A percentile compares a stretch with the other conserved stretches of the same genome.
Conservation (phyloP, 2,329 filamentous ascomycete species). For the Dryadomyces quercus-mongolicae region DNA sequence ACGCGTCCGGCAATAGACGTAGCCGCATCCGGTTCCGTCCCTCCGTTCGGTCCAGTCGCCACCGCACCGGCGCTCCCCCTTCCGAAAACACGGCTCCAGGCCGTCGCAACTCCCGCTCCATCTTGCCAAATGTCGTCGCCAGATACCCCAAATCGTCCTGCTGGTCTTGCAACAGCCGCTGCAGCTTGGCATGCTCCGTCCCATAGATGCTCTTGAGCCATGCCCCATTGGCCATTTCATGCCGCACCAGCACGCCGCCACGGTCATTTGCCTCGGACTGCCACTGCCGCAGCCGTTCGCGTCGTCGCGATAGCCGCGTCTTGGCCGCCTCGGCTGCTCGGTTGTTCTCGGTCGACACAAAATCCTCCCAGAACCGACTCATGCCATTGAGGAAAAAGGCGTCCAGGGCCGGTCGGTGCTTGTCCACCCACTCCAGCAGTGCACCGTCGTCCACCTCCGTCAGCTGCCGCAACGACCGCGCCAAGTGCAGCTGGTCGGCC, state of each 20-base stretch:
- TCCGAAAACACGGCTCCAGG: slow-evolving; percentile 73
- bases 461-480: slow-evolving; percentile 68
- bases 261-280: slow-evolving; percentile 53
- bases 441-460: slow-evolving; percentile 81
- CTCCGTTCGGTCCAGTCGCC: slow-evolving; percentile 92
- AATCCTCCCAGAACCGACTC: slow-evolving; percentile 77
- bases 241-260: slow-evolving; percentile 64
- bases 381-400: slow-evolving; percentile 70
- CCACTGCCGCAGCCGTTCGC: slow-evolving; percentile 75
- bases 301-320: slow-evolving; percentile 58
- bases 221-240: slow-evolving; percentile 74
- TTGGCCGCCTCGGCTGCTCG: slow-evolving; percentile 66
- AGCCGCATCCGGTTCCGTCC: slow-evolving; percentile 91
- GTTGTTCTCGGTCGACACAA: slow-evolving; percentile 70
- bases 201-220: slow-evolving; percentile 96
- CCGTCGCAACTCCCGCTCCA: slow-evolving; percentile 65
- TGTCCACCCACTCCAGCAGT: slow-evolving; percentile 80
- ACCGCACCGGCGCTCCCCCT: slow-evolving; percentile 40
- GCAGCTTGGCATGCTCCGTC: slow-evolving; percentile 84
- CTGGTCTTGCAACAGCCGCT: slow-evolving; percentile 80
- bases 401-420: slow-evolving; percentile 68
- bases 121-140: slow-evolving; percentile 60
- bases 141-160: slow-evolving; percentile 80
- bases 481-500: slow-evolving; percentile 56
- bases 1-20: slow-evolving; percentile 69